Evolutionary conservation across 371 early-diverging fungal species (phyloP), one percentile per base, ranked within the genome.

Genomic region (Modicella reniformis): DNA sequence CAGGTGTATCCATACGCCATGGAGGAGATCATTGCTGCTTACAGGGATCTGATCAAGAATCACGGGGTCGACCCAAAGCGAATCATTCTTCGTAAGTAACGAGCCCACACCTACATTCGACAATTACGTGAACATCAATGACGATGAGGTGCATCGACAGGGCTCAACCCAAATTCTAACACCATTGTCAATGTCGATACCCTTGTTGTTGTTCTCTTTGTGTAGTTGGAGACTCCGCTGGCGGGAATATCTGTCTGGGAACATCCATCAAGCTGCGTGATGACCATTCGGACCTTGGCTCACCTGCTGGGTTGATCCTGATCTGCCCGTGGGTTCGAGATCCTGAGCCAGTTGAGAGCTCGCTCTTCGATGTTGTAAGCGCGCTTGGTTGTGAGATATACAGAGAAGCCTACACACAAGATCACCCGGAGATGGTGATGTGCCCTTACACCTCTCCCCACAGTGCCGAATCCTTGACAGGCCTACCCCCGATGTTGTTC

Each of bases 1-100:
- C 48, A 77, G 51, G 80, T 81, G 33, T 88, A 85, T 61, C 86
- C 88, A 10, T 65, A 51, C 8, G 85, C 86, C 6, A 60, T 84
- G 23, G 44, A 82, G 50, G 83, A 86, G 40, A 68, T 80, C 52
- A 56, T 82, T 21, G 70, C 72, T 15, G 83, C 88, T 0, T 88
- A 81, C 59, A 55, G 74, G n/a, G 83, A 84, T 47, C 67, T 88
- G 23, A 67, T 83, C 10, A 61, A 72, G 70, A 19, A 55, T n/a
- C 57, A 72, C 23, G 60, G 57, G 1, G 63, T 72, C 17, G 57
- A 66, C 9, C 25, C 73, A 2, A 65, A 49, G 49, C 63, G 54
- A 26, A 76, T 76, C 8, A 37, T 76, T 23, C 12, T 76, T 23
- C 53, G 77, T 76, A 76, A 49, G 64, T 34, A 19, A 17, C n/a